Conservation (phyloP, 352 stramenopile genomes). For the Halophytophthora batemanensis region DNA sequence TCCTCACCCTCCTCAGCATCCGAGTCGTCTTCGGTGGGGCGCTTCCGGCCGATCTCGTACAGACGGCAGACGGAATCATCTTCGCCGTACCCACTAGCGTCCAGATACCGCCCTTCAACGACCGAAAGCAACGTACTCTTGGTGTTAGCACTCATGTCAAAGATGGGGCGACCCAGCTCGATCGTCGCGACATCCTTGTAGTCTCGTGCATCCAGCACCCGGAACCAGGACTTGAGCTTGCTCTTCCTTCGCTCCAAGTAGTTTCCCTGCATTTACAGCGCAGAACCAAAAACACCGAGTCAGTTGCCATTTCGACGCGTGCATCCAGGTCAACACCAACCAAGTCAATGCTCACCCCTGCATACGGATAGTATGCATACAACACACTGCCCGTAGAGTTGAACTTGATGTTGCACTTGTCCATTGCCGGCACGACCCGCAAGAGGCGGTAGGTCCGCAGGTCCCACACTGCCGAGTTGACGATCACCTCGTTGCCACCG, state of each 20-base stretch:
- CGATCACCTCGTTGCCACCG: constrained; percentile 85
- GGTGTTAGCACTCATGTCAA: constrained; percentile 62
- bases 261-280: constrained; percentile 34
- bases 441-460: constrained; percentile 81
- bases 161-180: constrained; percentile 74
- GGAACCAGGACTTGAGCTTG: constrained; percentile 84
- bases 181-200: constrained; percentile 85
- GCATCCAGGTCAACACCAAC: background rate
- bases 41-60: constrained; percentile 87
- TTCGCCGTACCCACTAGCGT: constrained; percentile 52
- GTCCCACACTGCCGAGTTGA: constrained; percentile 90
- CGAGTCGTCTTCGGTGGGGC: constrained; percentile 83
- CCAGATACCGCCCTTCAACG: constrained; percentile 71
- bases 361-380: constrained; percentile 82
- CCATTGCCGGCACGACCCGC: constrained; percentile 82
- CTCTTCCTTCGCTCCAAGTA: constrained; percentile 50
- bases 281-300: background rate
- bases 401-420: constrained; percentile 82
- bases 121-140: constrained; percentile 68
- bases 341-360: constrained; percentile 35
- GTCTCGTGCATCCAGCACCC: constrained; percentile 75
- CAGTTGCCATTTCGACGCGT: constrained; percentile 5
- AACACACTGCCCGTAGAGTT: constrained; percentile 63
- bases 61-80: constrained; percentile 79
- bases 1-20: constrained; percentile 78